Evolutionary conservation across 2,329 filamentous ascomycete genomes (phyloP).

Genomic region (Gaeumannomyces tritici): DNA sequence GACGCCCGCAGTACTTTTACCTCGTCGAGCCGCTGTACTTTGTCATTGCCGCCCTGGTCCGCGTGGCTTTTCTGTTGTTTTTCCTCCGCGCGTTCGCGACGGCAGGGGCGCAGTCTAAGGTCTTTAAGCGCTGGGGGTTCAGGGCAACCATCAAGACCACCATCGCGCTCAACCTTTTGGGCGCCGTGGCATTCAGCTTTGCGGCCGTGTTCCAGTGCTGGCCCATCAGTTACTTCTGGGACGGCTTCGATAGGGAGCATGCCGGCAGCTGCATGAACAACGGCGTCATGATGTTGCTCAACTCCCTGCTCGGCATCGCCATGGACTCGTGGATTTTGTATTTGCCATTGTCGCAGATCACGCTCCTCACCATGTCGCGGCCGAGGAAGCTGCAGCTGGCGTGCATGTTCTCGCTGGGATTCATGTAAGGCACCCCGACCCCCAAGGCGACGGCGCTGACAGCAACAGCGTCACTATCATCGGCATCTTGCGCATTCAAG

Average conservation of each 20-base stretch:
- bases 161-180: background rate
- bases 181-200: background rate
- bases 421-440: background rate
- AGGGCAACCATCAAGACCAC: background rate
- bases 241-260: background rate
- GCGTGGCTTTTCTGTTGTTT: background rate
- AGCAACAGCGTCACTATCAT: background rate
- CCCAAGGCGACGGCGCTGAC: background rate
- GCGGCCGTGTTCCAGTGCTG: background rate
- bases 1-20: background rate
- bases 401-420: background rate
- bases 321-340: conserved; percentile 1
- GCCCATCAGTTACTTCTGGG: background rate
- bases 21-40: background rate
- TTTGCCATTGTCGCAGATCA: conserved; percentile 1
- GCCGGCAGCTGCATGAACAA: background rate
- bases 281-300: background rate
- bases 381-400: background rate
- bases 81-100: background rate
- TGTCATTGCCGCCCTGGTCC: background rate
- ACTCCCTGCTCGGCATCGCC: background rate
- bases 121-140: background rate
- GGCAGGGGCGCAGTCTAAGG: background rate
- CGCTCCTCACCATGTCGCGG: background rate
- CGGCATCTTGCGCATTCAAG: background rate